phyloP scores from a whole-genome alignment of 495 filamentous ascomycete genomes.

The Xylaria acuta region DNA sequence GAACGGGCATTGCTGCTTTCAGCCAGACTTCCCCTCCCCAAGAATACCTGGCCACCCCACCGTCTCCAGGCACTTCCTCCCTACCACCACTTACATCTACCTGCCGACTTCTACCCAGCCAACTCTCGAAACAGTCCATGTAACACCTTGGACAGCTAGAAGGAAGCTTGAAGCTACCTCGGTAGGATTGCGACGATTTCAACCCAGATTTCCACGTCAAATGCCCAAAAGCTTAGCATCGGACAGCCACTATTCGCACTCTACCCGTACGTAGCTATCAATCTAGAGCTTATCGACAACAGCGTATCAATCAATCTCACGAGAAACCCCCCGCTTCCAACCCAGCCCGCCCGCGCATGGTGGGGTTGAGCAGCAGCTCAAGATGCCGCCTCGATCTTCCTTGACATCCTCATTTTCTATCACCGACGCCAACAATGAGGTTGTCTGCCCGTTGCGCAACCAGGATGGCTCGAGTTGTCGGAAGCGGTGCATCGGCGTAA shows the following conservation, averaged over 20 bases:
- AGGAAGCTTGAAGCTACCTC: conserved; percentile 40
- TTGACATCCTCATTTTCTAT: conserved; percentile 91
- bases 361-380: conserved; percentile 54
- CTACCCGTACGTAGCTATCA: conserved; percentile 29
- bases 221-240: conserved; percentile 33
- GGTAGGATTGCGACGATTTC: conserved; percentile 33
- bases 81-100: conserved; percentile 19
- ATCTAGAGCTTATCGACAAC: conserved; percentile 41
- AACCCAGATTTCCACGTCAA: conserved; percentile 24
- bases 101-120: conserved; percentile 32
- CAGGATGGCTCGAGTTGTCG: conserved; percentile 97
- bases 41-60: conserved; percentile 8
- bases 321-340: conserved; percentile 41
- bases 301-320: conserved; percentile 45
- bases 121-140: conserved; percentile 53
- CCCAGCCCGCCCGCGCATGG: conserved; percentile 53
- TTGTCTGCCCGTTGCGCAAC: conserved; percentile 94
- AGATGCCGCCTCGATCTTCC: conserved; percentile 85
- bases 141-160: conserved; percentile 44
- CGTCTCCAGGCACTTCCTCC: conserved; percentile 3
- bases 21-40: conserved; percentile 27
- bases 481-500: conserved; percentile 96
- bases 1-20: conserved; percentile 30
- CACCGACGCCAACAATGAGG: conserved; percentile 90
- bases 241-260: not conserved